A percentile compares a stretch with the other conserved stretches of the same genome.
Conservation (phyloP, 768 basidiomycete genomes). For the Galerina sulciceps region DNA sequence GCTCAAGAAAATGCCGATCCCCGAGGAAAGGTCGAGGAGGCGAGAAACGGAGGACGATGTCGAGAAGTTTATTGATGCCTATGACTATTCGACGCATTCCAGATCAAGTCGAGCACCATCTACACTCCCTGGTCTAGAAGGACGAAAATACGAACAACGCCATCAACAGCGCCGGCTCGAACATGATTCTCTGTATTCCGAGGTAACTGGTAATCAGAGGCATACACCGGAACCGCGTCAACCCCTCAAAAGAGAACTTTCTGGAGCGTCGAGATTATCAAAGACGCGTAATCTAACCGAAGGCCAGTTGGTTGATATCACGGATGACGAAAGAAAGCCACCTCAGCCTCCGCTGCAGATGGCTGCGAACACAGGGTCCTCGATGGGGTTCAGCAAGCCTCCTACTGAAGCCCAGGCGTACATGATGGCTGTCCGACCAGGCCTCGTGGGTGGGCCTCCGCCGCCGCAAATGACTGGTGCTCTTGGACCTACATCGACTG, state of each 20-base stretch:
- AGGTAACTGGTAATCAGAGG: slow-evolving; percentile 66
- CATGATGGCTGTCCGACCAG: slow-evolving; percentile 49
- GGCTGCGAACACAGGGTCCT: slow-evolving; percentile 7
- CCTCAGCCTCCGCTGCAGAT: slow-evolving; percentile 22
- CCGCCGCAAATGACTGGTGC: slow-evolving; percentile 10
- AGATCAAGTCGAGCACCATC: slow-evolving; percentile 44
- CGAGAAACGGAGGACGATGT: slow-evolving; percentile 53
- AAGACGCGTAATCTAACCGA: slow-evolving; percentile 17
- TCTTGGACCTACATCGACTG: slow-evolving; percentile 14
- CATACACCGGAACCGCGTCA: slow-evolving; percentile 73
- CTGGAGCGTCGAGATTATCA: slow-evolving; percentile 21
- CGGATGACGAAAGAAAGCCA: slow-evolving; percentile 16
- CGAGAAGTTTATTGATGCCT: slow-evolving; percentile 56
- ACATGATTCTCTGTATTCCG: slow-evolving; percentile 62
- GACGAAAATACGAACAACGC: slow-evolving; percentile 21
- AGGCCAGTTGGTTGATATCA: slow-evolving; percentile 28
- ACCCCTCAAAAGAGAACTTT: slow-evolving; percentile 54
- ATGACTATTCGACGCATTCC: slow-evolving; percentile 49
- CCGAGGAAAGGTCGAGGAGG: slow-evolving; percentile 31
- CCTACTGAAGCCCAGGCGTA: slow-evolving; percentile 67
- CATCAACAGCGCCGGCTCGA: slow-evolving; percentile 27
- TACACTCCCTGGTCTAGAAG: slow-evolving; percentile 41
- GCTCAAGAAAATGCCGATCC: slow-evolving; percentile 43
- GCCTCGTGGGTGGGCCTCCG: slow-evolving; percentile 2
- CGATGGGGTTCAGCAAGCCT: slow-evolving; percentile 3